Conservation (phyloP, 306 rosid species). For the Malus fusca region DNA sequence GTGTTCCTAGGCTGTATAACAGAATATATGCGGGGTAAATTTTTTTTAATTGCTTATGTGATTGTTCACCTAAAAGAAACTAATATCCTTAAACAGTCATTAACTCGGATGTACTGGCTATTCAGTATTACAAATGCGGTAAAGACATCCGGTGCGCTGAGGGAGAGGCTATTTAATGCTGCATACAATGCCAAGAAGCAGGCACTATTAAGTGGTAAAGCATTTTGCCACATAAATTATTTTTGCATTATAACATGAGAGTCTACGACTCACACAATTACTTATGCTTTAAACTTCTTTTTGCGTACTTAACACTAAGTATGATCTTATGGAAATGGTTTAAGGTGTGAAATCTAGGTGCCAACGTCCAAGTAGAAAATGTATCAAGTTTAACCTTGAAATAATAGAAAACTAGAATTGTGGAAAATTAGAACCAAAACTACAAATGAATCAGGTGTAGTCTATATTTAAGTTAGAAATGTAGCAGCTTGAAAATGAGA, state of each 20-base stretch:
- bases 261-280: not conserved
- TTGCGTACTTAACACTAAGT: not conserved
- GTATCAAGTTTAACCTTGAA: not conserved
- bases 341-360: not conserved
- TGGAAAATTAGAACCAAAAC: not conserved
- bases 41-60: constrained; percentile 3
- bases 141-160: constrained; percentile 82
- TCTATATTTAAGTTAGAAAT: not conserved
- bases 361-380: not conserved
- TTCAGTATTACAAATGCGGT: constrained; percentile 76
- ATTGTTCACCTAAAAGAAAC: constrained; percentile 7
- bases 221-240: not conserved
- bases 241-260: not conserved
- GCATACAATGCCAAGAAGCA: constrained; percentile 91
- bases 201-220: constrained; percentile 76
- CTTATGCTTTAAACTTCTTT: not conserved
- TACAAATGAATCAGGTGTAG: not conserved
- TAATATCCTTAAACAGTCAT: constrained; percentile 19
- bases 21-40: constrained; percentile 93
- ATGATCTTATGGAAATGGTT: not conserved
- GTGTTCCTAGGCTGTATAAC: constrained; percentile 96
- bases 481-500: not conserved
- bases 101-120: constrained; percentile 16
- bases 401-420: not conserved
- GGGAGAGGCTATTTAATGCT: constrained; percentile 77